Evolutionary conservation across 345 rosid genomes (phyloP).

Genomic region (Erucastrum elatum): DNA sequence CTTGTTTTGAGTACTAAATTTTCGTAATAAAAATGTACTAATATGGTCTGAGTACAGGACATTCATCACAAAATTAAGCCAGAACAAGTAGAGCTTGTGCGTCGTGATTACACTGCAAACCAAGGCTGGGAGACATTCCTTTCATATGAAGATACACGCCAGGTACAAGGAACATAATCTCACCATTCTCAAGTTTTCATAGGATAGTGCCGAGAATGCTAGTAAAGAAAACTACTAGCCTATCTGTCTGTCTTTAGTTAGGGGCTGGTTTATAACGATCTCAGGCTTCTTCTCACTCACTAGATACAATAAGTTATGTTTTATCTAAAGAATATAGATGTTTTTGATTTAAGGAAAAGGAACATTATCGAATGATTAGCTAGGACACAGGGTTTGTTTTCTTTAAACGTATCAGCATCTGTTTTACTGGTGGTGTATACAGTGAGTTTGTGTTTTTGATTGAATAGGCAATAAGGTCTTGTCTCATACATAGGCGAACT

Average conservation of each 20-base stretch:
- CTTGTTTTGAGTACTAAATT: neutral
- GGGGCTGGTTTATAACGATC: neutral
- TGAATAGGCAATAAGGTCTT: neutral
- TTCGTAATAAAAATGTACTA: slow-evolving; percentile 6
- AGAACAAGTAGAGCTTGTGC: slow-evolving; percentile 97
- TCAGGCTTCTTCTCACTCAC: neutral
- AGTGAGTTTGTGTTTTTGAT: neutral
- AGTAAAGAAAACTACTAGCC: neutral
- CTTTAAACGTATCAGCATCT: neutral
- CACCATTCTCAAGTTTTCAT: neutral
- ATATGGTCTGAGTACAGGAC: slow-evolving; percentile 54
- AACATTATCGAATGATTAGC: neutral
- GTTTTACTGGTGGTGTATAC: neutral
- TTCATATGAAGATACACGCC: slow-evolving; percentile 92
- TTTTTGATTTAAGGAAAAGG: neutral
- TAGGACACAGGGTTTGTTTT: neutral
- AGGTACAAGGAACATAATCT: slow-evolving; percentile 52
- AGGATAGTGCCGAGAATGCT: neutral
- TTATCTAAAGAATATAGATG: neutral
- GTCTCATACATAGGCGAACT: neutral
- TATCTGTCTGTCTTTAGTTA: neutral
- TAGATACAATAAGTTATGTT: slow-evolving; percentile 9
- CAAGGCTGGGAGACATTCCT: slow-evolving; percentile 99
- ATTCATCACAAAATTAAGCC: slow-evolving; percentile 95
- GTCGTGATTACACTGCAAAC: slow-evolving; percentile 97